Base-by-base conservation (phyloP, 345 rosid genomes). In the Gossypioides kirkii region DNA sequence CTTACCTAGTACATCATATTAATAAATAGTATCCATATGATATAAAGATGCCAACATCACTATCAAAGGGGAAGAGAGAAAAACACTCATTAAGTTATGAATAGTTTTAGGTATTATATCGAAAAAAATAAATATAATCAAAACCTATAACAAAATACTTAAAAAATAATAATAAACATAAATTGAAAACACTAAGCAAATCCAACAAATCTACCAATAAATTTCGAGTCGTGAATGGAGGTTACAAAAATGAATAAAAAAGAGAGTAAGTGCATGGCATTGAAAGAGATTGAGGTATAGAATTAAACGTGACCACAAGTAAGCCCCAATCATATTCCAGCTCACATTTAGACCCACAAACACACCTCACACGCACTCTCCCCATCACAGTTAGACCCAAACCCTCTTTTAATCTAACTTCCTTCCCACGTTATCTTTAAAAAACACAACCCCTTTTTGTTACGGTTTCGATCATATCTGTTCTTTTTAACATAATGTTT, bases 101-200 rank as follows among this genome's bases (percentile, higher is more conserved):
- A 0, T 32, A 1, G 5, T 32, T 32, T 0, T 32, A 32, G 5
- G 0, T 5, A 32, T 32, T 32, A 0, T 32, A 32, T 4, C 0
- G 0, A 32, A 32, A 32, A 32, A 0, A 32, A 0, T 0, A 32
- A 32, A 32, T 32, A 32, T 4, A 4, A 32, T 32, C 1, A 0
- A 0, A 32, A 32, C 0, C 5, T 5, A 32, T 32, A 32, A 32
- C 5, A 32, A 32, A 32, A 32, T 32, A 4, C 0, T 32, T 32
- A 4, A 32, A 32, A 4, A 32, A 32, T 32, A 5, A 32, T 32
- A 32, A 32, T 32, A 4, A 32, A 32, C 6, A 32, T 32, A 32
- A 32, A 32, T 32, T 5, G 38, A 32, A 32, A 32, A 32, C 7
- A 4, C 38, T 5, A 32, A 32, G 7, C 38, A 32, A 32, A 32